phyloP scores from a whole-genome alignment of 352 stramenopile species.

The Phytophthora pseudosyringae region DNA sequence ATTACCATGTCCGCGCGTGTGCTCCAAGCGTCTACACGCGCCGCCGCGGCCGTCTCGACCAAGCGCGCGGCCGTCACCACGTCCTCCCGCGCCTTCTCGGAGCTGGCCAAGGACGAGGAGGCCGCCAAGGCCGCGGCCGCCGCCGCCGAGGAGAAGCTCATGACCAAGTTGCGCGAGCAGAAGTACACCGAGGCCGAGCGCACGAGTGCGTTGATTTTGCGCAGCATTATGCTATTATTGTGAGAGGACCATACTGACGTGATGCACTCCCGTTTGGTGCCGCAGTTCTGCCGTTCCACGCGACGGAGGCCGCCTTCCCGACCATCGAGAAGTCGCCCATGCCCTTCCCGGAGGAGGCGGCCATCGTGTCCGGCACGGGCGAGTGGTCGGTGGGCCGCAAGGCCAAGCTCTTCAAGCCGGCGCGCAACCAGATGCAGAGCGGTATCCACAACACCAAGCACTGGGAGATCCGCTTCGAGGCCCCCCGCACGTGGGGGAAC shows the following conservation, averaged over 20 bases:
- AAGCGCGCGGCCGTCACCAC: constrained; percentile 24
- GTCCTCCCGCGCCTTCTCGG: constrained; percentile 48
- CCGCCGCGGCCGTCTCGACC: constrained; percentile 6
- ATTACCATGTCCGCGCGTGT: constrained; percentile 48
- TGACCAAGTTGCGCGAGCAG: constrained; percentile 63
- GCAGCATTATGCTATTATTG: background rate
- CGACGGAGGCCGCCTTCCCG: constrained; percentile 50
- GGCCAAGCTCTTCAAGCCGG: constrained; percentile 74
- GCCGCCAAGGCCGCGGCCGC: constrained; percentile 46
- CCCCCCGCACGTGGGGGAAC: constrained; percentile 90
- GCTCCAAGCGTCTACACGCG: constrained; percentile 43
- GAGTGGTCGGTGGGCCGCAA: constrained; percentile 73
- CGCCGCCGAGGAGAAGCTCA: constrained; percentile 48
- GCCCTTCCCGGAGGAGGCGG: constrained; percentile 63
- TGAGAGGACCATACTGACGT: background rate
- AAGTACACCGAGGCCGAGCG: constrained; percentile 51
- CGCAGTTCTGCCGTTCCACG: constrained; percentile 75
- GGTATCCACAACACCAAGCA: constrained; percentile 82
- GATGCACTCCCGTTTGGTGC: constrained; percentile 2
- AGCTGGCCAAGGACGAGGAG: constrained; percentile 49
- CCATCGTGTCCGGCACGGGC: constrained; percentile 69
- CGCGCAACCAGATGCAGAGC: constrained; percentile 88
- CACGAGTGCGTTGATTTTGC: constrained; percentile 44
- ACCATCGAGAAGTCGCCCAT: constrained; percentile 61
- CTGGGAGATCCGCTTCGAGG: constrained; percentile 86